These are phyloP conservation scores for Ophiostoma perfectum DNA, from an alignment of 2,329 filamentous ascomycete genomes.

Conservation along the genomic window DNA sequence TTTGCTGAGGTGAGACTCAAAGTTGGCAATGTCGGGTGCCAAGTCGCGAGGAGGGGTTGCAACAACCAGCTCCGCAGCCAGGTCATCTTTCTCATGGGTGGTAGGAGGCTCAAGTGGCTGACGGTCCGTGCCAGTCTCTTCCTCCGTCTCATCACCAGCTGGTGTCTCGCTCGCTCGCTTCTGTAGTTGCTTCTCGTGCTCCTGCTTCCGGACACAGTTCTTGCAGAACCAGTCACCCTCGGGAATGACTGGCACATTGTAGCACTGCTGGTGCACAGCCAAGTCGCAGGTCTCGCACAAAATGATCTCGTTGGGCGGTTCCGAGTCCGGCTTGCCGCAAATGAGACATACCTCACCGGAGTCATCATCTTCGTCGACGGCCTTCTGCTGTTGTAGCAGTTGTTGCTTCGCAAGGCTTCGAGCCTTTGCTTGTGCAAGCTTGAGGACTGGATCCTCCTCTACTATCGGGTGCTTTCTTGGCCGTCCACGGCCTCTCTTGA, in stretches of 20 bases:
- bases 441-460: background rate
- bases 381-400: slow-evolving; percentile 27
- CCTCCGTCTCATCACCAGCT: background rate
- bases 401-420: background rate
- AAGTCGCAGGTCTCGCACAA: slow-evolving; percentile 61
- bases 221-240: slow-evolving; percentile 60
- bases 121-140: background rate
- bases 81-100: background rate
- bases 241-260: slow-evolving; percentile 52
- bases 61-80: background rate
- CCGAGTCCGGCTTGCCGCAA: slow-evolving; percentile 53
- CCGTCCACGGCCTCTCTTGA: slow-evolving; percentile 10
- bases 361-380: slow-evolving; percentile 28
- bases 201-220: slow-evolving; percentile 41
- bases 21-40: slow-evolving; percentile 50
- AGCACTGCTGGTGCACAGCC: slow-evolving; percentile 58
- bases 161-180: background rate
- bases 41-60: slow-evolving; percentile 16
- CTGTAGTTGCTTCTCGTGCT: background rate
- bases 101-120: background rate
- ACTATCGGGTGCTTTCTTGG: slow-evolving; percentile 2
- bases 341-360: slow-evolving; percentile 52
- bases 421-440: slow-evolving; percentile 9
- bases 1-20: slow-evolving; percentile 49
- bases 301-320: slow-evolving; percentile 56